Evolutionary conservation across 2,329 filamentous ascomycete species (phyloP), one percentile per base, ranked within the genome.

Genomic region (Clarireedia hainanense): DNA sequence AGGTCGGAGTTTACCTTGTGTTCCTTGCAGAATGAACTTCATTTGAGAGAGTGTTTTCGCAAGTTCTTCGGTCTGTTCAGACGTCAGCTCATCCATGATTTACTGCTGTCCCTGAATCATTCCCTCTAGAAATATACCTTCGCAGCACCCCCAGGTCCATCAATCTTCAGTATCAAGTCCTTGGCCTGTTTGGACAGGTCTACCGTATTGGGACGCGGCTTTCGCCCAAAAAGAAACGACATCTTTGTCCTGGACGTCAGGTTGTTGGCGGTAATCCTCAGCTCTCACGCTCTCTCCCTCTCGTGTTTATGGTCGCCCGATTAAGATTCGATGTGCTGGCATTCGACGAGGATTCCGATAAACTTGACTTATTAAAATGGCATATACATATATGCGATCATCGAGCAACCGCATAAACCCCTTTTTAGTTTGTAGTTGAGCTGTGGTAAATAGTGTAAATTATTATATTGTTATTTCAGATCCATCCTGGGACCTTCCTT

Each of bases 21-120:
- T 96, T 63, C 92, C 94, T 76, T 97, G 92, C 14, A 99, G 82
- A 58, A 94, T 84, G 61, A 91, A 76, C 72, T 97, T 97, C 86
- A 97, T 95, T 71, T 95, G 89, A 52, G 80, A 80, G 61, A 99
- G 80, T 64, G 91, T 85, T 69, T 90, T 89, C 49, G 89, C 86
- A 60, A 95, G 79, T 68, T 96, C 91, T 69, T 97, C 92, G 60
- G 85, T 80, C 91, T 96, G 57, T 50, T 47, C 51, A 23, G 39
- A 42, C 34, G 57, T 67, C 57, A 65, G 63, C 37, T 49, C 52
- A 60, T 55, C 50, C 52, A 47, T 55, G 4, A 46, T 50, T 47
- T 39, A 52, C 43, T 26, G 50, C 12, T 10, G 17, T 36, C 20
- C 17, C 40, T 42, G 23, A 34, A 26, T 34, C 46, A 6, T 42